Conservation (phyloP, 441 rosid genomes). For the Theobroma grandiflorum region DNA sequence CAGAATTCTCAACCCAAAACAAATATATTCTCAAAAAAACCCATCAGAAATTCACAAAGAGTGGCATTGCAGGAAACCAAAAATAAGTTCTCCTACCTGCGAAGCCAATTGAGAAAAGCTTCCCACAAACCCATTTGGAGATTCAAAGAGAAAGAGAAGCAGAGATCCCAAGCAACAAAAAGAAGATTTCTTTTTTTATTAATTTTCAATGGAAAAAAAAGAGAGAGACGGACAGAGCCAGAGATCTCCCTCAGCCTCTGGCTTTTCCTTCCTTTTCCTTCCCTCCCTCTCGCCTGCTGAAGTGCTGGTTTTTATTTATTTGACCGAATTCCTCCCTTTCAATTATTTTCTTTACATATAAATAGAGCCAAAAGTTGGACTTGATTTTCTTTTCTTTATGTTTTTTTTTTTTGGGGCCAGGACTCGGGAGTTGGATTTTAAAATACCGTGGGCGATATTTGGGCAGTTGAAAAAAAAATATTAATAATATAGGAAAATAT, state of each 20-base stretch:
- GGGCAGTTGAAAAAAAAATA: not conserved
- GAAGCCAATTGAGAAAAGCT: constrained; percentile 82
- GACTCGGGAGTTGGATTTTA: not conserved
- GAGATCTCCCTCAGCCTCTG: constrained; percentile 9
- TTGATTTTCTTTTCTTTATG: too few relatives aligned
- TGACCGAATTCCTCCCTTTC: not conserved
- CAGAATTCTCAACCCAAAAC: not conserved
- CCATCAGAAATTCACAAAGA: not conserved
- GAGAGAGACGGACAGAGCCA: constrained; percentile 5
- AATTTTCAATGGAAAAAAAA: not conserved
- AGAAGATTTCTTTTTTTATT: not conserved
- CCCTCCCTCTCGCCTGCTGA: not conserved
- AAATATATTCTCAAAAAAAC: not conserved
- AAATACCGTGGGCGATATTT: not conserved
- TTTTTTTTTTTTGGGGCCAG: too few relatives aligned
- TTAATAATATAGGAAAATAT: not conserved
- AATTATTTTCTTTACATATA: not conserved
- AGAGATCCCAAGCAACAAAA: not conserved
- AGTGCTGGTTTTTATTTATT: not conserved
- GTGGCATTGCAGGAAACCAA: constrained; percentile 19
- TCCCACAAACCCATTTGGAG: constrained; percentile 71
- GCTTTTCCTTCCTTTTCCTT: constrained; percentile 6
- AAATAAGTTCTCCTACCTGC: constrained; percentile 45
- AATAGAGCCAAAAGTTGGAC: not conserved
- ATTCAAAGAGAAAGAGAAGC: constrained; percentile 22